Base-by-base conservation (phyloP, 2,329 filamentous ascomycete genomes). In the Colletotrichum caudatum region DNA sequence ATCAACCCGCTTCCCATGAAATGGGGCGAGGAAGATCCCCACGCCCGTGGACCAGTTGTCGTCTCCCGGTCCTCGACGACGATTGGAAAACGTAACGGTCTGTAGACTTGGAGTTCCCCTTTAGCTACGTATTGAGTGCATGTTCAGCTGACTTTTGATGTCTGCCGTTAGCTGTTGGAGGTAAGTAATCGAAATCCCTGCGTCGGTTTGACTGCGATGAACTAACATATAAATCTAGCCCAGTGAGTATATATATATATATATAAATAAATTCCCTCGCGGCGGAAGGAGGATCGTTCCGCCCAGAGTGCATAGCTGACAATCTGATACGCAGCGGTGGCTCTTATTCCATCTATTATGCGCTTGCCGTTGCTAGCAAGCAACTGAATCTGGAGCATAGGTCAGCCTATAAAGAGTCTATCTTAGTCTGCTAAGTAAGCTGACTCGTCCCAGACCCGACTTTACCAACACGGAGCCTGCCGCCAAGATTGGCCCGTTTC, bases 311-410 rank as follows among this genome's bases (percentile, higher is more conserved):
- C n/a, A 3, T n/a, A 4, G 50, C 54, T n/a, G 29, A 69, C 20
- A 20, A 23, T 41, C 23, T 23, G 3, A 33, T 59, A 16, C 29
- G 39, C 58, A 84, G 82, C 50, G 95, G 96, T 74, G 95, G 96
- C 69, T 98, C 94, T 5, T 98, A 99, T 81, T 94, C 94, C 73
- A 95, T 98, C 74, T 98, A 98, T 84, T 94, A 97, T 79, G 95
- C 95, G 29, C 88, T 98, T 37, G 95, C 95, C 16, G 91, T 98
- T 74, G 95, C 95, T 29, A 96, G 94, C 79, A 95, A 95, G 77
- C 93, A 98, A 79, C 88, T 98, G 69, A 90, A 94, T 73, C 87
- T 90, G 51, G 92, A 97, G 76, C 95, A 98, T 82, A 92, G 82
- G 87, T 88, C 78, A 66, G 82, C 74, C 29, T 53, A 37, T 29